Evolutionary conservation across 1,284 basidiomycete species (phyloP), one percentile per base, ranked within the genome.

Genomic region (Ustilago tritici): DNA sequence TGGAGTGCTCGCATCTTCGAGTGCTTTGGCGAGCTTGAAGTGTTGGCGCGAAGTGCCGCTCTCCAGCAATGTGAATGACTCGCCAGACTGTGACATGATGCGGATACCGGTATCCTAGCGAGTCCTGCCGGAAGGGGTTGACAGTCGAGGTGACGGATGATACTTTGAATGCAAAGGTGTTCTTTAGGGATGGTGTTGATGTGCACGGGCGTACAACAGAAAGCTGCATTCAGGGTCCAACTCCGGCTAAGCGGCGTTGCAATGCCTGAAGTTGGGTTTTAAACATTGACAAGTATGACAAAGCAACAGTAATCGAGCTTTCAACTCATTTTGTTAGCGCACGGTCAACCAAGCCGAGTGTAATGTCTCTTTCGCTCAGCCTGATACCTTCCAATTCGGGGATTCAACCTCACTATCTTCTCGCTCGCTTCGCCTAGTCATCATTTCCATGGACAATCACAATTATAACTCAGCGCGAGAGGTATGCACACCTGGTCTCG

Each of bases 1-100:
- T 35, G 52, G 2, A 1, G 59, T 54, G 8, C 34, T 31, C 3
- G 64, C 56, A 47, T 72, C 70, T 38, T 80, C 78, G 19, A 80
- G 64, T 7, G 49, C 55, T 41, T 78, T 80, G 35, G 70, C 68
- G 15, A 80, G 69, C 56, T 71, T 74, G 64, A 80, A 80, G 72
- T 80, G 78, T 15, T 58, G 40, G 0, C 78, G 71, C 31, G 76
- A 63, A 49, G 78, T 67, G 55, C 71, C 71, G 38, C 71, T 76
- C 53, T 80, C 78, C 23, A 80, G 70, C 61, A 80, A 34, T 15
- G 78, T 78, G 66, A 78, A 76, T 3, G 58, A 50, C 23, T 58
- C 57, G 19, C 57, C 56, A 1, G 65, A 38, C n/a, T 41, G 41
- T 23, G 70, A 54, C 70, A 73, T 73, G 53, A 2, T 46, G 19